Evolutionary conservation across 768 basidiomycete species (phyloP), one percentile per base, ranked within the genome.

Genomic region (Hemileccinum impolitum): DNA sequence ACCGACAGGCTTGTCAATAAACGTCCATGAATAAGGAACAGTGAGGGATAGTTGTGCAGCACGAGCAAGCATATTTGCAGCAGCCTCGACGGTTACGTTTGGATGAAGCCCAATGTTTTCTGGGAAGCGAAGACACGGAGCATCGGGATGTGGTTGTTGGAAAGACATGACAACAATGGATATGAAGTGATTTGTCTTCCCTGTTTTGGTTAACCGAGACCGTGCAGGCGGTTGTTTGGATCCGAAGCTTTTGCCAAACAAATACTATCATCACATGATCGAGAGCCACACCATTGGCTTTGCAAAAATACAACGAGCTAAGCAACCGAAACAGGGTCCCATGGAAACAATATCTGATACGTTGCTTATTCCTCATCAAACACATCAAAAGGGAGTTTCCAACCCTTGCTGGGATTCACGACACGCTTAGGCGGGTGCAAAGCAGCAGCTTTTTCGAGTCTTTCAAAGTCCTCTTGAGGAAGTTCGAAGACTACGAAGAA

Each of bases 1-100:
- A 87, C 89, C 89, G 57, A 69, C 57, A 28, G 89, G 88, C 55
- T 85, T 86, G 75, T 92, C 90, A 31, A 92, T 78, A 57, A 80
- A 91, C 3, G 78, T 72, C 84, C 87, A 90, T 6, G 70, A 58
- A 59, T 87, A 91, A 3, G 89, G 86, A 17, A 78, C 67, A 14
- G 65, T 78, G 38, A 74, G 72, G 4, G 88, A 78, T 47, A 83
- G 67, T 14, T 72, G 67, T 10, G 76, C 69, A n/a, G 80, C 86
- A 43, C 83, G 78, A 3, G 76, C 38, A 13, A 91, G 76, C 74
- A 88, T 79, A 39, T 67, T 72, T 14, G 77, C 72, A 2, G 86
- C 87, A 21, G 60, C 61, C 14, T 87, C 86, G 39, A 80, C 71
- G 1, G 67, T 75, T 15, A 90, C 60, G 18, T 75, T 77, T 38